A percentile compares a stretch with the other conserved stretches of the same genome.
Conservation (phyloP, 1,139 yeast species). For the Suhomyces coccinellae region DNA sequence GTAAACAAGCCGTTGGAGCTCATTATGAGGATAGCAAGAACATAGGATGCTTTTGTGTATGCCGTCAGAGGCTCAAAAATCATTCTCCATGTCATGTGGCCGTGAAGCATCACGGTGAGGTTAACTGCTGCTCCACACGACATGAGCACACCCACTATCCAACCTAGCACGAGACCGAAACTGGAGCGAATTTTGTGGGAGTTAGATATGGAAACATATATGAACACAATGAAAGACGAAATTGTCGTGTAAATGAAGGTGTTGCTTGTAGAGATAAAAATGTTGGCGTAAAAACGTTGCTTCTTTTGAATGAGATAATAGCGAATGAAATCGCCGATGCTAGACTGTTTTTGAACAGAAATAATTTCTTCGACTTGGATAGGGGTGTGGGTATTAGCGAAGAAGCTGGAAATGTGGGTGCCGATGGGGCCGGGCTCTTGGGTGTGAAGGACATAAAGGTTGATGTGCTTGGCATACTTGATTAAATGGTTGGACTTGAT, state of each 20-base stretch:
- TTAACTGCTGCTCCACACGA: conserved; percentile 56
- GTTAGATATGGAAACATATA: conserved; percentile 52
- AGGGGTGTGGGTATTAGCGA: conserved; percentile 1
- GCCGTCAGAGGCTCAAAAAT: conserved; percentile 33
- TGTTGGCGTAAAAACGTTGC: conserved; percentile 10
- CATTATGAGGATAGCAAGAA: conserved; percentile 29
- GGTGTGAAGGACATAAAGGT: conserved; percentile 32
- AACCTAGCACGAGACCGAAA: conserved; percentile 61
- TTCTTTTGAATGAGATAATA: conserved; percentile 24
- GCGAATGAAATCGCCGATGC: conserved; percentile 23
- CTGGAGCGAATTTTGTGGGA: conserved; percentile 58
- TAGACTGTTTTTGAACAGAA: conserved; percentile 13
- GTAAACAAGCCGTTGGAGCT: conserved; percentile 35
- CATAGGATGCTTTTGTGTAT: conserved; percentile 27
- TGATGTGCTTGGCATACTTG: conserved; percentile 43
- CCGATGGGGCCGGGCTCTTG: conserved; percentile 4
- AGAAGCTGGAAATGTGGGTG: conserved; percentile 3
- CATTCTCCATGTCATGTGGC: conserved; percentile 28
- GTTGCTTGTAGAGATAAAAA: conserved; percentile 13
- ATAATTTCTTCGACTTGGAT: conserved; percentile 10
- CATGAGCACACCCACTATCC: conserved; percentile 50
- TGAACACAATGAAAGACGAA: conserved; percentile 20
- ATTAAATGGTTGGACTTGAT: conserved; percentile 51
- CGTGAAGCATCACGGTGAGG: conserved; percentile 21
- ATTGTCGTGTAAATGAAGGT: conserved; percentile 13